A percentile compares a stretch with the other conserved stretches of the same genome.
These are phyloP conservation scores for Castanea crenata DNA, from an alignment of 306 rosid species.

Conservation along the genomic window DNA sequence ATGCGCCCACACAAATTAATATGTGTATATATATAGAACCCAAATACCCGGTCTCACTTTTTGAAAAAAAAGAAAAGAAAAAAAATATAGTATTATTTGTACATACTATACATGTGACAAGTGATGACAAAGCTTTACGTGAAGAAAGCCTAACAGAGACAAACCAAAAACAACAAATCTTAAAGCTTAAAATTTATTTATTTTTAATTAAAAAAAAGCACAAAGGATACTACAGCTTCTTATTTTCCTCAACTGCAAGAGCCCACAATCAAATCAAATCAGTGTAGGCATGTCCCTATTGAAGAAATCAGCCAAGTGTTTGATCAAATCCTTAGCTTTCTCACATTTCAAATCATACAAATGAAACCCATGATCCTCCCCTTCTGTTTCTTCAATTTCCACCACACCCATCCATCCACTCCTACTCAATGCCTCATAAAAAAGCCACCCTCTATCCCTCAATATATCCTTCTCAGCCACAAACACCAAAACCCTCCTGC, in stretches of 20 bases:
- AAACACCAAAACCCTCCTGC: slow-evolving; percentile 37
- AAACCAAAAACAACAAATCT: too few relatives aligned
- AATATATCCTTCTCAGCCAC: slow-evolving; percentile 44
- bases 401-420: slow-evolving; percentile 35
- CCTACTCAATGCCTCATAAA: slow-evolving; percentile 25
- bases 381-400: slow-evolving; percentile 30
- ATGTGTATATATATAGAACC: too few relatives aligned
- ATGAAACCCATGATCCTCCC: slow-evolving; percentile 33
- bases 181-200: neutral
- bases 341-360: slow-evolving; percentile 10
- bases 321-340: slow-evolving; percentile 30
- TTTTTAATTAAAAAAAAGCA: neutral
- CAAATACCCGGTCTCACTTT: too few relatives aligned
- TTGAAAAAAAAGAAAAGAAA: too few relatives aligned
- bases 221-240: too few relatives aligned
- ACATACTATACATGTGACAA: too few relatives aligned
- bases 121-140: too few relatives aligned
- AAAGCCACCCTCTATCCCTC: slow-evolving; percentile 35
- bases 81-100: too few relatives aligned
- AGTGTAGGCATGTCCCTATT: slow-evolving; percentile 27
- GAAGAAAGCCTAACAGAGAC: neutral
- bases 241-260: too few relatives aligned
- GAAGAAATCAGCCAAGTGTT: slow-evolving; percentile 28
- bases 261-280: neutral
- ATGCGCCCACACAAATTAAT: too few relatives aligned